Evolutionary conservation across 2,329 filamentous ascomycete genomes (phyloP), one percentile per base, ranked within the genome.

Genomic region (Aspergillus glaucus): DNA sequence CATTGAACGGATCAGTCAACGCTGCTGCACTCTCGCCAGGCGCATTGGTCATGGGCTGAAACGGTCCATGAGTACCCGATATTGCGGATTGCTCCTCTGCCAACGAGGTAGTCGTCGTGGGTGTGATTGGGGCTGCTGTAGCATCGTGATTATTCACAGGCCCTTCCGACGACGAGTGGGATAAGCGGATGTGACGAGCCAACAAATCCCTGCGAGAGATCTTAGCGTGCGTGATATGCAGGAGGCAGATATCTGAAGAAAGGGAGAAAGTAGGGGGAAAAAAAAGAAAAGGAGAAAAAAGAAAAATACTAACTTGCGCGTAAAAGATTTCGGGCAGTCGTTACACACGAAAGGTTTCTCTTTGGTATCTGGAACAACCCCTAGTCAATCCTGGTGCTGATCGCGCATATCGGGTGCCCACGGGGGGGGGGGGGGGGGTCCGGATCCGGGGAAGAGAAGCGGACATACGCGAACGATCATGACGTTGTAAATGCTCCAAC

Each of bases 401-500:
- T 14, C 21, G 6, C 6, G 19, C 39, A 41, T 41, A 24, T n/a
- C 19, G 19, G 21, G 2, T 21, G 19, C 21, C 12, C 10, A 19
- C 15, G 7, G 12, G 21, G 19, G n/a, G n/a, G n/a, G n/a, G n/a
- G n/a, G n/a, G n/a, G n/a, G n/a, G 14, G 15, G 6, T 14, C 8
- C 22, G 14, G 15, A 14, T 14, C 8, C 22, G 8, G 19, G 15
- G 21, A 21, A 30, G 17, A 50, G 21, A 15, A 37, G 26, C 45
- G 15, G 19, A 28, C 58, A 37, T 61, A 67, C 63, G 64, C 30
- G 64, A 66, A 40, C 64, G 62, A 50, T 67, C 63, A 48, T 67
- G 63, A 8, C 63, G 59, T 57, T 67, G 64, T 19, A 67, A 57
- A 62, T 67, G 64, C 48, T 67, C 64, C 36, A 66, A 46, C 9